Percentiles rank a stretch among this genome's conserved stretches.
Evolutionary conservation across 257 asterid species (phyloP).

Genomic region (Solanum verrucosum): DNA sequence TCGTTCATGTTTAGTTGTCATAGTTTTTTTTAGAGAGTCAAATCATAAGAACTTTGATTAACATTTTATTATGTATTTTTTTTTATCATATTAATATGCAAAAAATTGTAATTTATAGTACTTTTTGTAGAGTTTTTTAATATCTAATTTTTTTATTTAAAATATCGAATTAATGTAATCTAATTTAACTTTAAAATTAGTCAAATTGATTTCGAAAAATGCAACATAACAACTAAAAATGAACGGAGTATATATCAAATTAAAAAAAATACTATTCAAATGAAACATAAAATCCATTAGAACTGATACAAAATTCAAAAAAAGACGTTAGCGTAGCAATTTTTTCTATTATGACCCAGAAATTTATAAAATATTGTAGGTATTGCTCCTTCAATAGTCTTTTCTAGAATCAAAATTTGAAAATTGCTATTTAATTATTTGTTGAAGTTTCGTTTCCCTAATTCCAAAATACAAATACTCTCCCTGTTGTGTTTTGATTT

Average conservation of each 20-base stretch:
- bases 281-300: not conserved
- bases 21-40: no score
- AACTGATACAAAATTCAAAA: not conserved
- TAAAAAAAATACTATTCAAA: not conserved
- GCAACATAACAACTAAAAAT: no score
- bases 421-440: not conserved
- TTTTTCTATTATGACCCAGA: not conserved
- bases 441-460: not conserved
- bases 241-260: not conserved
- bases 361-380: not conserved
- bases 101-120: no score
- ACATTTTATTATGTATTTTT: no score
- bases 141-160: no score
- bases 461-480: not conserved
- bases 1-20: no score
- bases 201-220: no score
- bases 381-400: not conserved
- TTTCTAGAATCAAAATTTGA: not conserved
- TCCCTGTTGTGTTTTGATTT: not conserved
- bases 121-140: no score
- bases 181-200: no score
- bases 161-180: no score
- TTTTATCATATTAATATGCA: no score
- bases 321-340: not conserved
- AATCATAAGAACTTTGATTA: no score